Evolutionary conservation across 352 stramenopile genomes (phyloP), one percentile per base, ranked within the genome.

Genomic region (Labyrinthula sp.): DNA sequence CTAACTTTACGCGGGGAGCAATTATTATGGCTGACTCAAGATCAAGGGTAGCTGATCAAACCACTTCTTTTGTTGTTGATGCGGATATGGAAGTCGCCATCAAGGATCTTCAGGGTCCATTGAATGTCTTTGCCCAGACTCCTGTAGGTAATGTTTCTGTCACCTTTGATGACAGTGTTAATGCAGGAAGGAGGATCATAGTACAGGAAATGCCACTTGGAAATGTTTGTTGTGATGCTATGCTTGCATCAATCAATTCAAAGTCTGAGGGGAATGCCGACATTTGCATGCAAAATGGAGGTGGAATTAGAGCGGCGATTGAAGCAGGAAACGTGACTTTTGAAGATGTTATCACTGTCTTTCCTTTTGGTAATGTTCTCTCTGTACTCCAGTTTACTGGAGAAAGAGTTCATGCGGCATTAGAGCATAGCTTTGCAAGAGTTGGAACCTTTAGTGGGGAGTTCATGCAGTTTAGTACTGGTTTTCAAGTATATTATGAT

Each of bases 321-420:
- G 8, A 31, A 12, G 30, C 21, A n/a, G 43, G 43, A 9, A 20
- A 52, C 15, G 4, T 52, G 20, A 54, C 43, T 9, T 17, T 52
- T 20, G 43, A 5, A 9, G 9, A 54, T 28, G 43, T 52, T 3
- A n/a, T 54, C 14, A 8, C 34, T 14, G 34, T 47, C 1, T 28
- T 54, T 10, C 43, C 43, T 9, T 52, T 52, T 28, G 43, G 30
- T 8, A 52, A 52, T 35, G 21, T 46, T 17, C 14, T 52, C 18
- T 30, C 34, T 3, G 43, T 52, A 12, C 18, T 52, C 23, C 10
- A 38, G 1, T 20, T 52, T 35, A 52, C 43, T 28, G 33, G 18
- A 0, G 21, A 4, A n/a, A n/a, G 14, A 8, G 17, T 52, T 5
- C 37, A 50, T 9, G 14, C 36, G 8, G 23, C 33, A 9, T 28